These are phyloP conservation scores for Aegilops bicornis DNA, from an alignment of 176 grass and related monocot genomes.

Conservation along the genomic window DNA sequence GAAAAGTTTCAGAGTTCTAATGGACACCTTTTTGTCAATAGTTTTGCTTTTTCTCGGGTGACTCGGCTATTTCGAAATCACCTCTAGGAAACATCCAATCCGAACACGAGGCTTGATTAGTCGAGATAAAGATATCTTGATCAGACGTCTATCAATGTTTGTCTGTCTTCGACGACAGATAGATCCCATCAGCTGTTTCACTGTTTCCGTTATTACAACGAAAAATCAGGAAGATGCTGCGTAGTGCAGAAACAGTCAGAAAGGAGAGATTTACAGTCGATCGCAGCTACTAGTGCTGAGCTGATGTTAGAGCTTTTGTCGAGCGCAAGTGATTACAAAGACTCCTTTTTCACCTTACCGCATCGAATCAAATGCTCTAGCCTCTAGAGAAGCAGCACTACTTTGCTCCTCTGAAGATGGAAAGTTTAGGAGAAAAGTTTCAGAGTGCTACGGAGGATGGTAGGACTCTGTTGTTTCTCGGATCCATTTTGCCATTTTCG, in stretches of 20 bases:
- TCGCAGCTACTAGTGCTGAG: not conserved
- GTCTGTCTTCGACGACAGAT: not conserved
- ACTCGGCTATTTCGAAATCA: not conserved
- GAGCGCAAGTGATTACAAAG: not conserved
- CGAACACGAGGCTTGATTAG: not conserved
- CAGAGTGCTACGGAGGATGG: not conserved
- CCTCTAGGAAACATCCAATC: not conserved
- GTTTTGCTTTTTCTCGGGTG: not conserved
- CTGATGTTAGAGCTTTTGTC: not conserved
- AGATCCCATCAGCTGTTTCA: too few species aligned
- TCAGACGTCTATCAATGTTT: not conserved
- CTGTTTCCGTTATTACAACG: too few species aligned
- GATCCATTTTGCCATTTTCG: not conserved
- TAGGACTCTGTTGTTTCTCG: not conserved
- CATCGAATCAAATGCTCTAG: too few species aligned
- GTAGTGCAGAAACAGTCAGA: conserved; percentile 6
- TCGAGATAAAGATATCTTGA: not conserved
- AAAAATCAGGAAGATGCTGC: not conserved
- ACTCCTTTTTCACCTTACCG: not conserved
- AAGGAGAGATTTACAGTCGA: not conserved
- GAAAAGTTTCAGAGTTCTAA: not conserved
- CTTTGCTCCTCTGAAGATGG: not conserved
- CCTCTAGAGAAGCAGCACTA: not conserved
- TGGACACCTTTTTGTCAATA: not conserved
- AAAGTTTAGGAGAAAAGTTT: not conserved